phyloP scores from a whole-genome alignment of 257 asterid genomes.

The Gardenia jasminoides region DNA sequence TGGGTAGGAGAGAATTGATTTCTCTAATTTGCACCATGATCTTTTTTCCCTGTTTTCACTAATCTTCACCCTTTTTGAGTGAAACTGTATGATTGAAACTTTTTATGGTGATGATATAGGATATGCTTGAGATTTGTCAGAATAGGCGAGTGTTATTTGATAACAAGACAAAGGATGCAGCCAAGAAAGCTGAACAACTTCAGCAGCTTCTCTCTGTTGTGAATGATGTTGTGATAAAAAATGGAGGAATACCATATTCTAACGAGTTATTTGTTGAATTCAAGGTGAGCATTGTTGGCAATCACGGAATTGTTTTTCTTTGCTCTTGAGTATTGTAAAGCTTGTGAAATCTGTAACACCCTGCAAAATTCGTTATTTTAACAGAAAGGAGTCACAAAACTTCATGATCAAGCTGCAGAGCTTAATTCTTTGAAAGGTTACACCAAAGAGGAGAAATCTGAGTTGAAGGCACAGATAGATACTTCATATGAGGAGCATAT shows the following conservation, averaged over 20 bases:
- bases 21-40: neutral
- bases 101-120: conserved; percentile 31
- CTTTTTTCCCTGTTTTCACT: neutral
- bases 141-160: conserved; percentile 67
- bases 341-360: too few species aligned
- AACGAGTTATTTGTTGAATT: conserved; percentile 48
- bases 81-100: neutral
- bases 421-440: conserved; percentile 43
- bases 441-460: conserved; percentile 52
- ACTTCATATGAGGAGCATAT: conserved; percentile 50
- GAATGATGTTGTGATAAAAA: conserved; percentile 42
- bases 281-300: conserved; percentile 32
- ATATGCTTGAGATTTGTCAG: conserved; percentile 54
- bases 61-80: neutral
- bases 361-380: neutral
- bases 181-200: conserved; percentile 17
- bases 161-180: conserved; percentile 51
- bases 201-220: conserved; percentile 51
- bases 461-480: conserved; percentile 39
- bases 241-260: conserved; percentile 60
- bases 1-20: too few species aligned
- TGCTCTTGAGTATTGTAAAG: neutral
- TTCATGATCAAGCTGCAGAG: conserved; percentile 50
- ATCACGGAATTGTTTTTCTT: neutral
- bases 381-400: conserved; percentile 48